Evolutionary conservation across 2,329 filamentous ascomycete genomes (phyloP).

Genomic region (Proliferodiscus dingleyae): DNA sequence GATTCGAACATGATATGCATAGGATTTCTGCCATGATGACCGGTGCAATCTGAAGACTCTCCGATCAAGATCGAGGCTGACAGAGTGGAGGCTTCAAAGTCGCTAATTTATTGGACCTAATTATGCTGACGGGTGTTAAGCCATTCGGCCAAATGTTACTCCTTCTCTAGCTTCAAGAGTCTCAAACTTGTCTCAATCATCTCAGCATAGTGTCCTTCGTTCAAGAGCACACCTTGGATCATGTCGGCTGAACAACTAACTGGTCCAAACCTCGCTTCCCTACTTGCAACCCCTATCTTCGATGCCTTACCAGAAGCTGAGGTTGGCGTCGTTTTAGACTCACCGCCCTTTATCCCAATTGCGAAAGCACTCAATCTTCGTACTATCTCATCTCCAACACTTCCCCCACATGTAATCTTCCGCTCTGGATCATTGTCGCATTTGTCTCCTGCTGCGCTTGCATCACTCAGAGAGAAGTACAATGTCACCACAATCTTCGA

Average conservation of each 20-base stretch:
- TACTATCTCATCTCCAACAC: constrained; percentile 7
- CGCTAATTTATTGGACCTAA: too few relatives aligned
- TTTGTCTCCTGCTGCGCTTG: constrained; percentile 2
- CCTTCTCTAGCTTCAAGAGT: neutral
- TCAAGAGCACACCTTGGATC: neutral
- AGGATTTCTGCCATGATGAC: too few relatives aligned
- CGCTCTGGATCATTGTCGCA: constrained; percentile 13
- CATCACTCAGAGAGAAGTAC: constrained; percentile 4
- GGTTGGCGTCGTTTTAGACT: constrained; percentile 3
- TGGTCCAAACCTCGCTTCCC: neutral
- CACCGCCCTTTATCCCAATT: constrained; percentile 17
- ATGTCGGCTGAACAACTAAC: neutral
- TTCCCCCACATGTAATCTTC: constrained; percentile 9
- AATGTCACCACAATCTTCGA: constrained; percentile 41
- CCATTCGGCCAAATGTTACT: too few relatives aligned
- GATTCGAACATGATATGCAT: too few relatives aligned
- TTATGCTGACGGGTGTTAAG: too few relatives aligned
- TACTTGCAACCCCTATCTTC: constrained; percentile 3
- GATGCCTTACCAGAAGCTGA: neutral
- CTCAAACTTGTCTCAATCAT: neutral
- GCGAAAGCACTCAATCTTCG: constrained; percentile 14
- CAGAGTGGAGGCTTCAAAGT: too few relatives aligned
- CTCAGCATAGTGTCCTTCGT: neutral
- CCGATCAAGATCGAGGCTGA: too few relatives aligned
- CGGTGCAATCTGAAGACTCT: too few relatives aligned